These are phyloP conservation scores for Fusarium sp. DNA, from an alignment of 2,329 filamentous ascomycete genomes.

Conservation along the genomic window DNA sequence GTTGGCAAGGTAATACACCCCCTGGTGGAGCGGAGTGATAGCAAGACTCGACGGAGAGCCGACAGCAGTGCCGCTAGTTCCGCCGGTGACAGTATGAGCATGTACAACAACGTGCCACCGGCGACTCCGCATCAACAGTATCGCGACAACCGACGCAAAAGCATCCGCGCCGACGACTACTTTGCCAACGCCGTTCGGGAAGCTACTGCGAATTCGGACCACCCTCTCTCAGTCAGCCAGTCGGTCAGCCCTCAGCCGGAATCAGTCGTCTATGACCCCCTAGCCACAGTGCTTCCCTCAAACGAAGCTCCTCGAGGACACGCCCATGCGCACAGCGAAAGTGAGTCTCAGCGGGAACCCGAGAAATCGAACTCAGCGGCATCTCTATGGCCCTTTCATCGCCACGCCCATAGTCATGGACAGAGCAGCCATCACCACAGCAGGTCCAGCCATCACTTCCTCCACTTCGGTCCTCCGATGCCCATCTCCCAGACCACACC, in stretches of 20 bases:
- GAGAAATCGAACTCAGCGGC: slow-evolving; percentile 45
- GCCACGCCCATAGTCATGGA: slow-evolving; percentile 56
- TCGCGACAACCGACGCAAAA: slow-evolving; percentile 65
- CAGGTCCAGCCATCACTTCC: slow-evolving; percentile 51
- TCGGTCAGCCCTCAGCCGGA: slow-evolving; percentile 41
- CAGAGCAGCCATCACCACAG: slow-evolving; percentile 51
- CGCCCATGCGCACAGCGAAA: slow-evolving; percentile 43
- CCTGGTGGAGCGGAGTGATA: slow-evolving; percentile 68
- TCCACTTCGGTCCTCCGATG: slow-evolving; percentile 51
- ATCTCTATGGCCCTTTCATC: slow-evolving; percentile 47
- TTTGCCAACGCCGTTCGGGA: slow-evolving; percentile 59
- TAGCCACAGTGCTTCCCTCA: slow-evolving; percentile 54
- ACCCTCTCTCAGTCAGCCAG: slow-evolving; percentile 43
- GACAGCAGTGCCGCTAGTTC: slow-evolving; percentile 75
- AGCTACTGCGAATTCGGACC: slow-evolving; percentile 35
- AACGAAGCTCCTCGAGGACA: slow-evolving; percentile 41
- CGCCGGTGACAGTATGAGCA: slow-evolving; percentile 65
- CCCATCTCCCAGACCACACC: slow-evolving; percentile 47
- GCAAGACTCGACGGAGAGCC: slow-evolving; percentile 65
- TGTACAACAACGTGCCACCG: slow-evolving; percentile 59
- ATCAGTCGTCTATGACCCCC: slow-evolving; percentile 52
- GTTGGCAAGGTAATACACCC: slow-evolving; percentile 73
- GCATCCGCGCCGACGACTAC: slow-evolving; percentile 67
- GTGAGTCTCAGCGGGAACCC: slow-evolving; percentile 36
- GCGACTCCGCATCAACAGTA: slow-evolving; percentile 62